Base-by-base conservation (phyloP, 139 green algal genomes). In the Asterochloris erici region DNA sequence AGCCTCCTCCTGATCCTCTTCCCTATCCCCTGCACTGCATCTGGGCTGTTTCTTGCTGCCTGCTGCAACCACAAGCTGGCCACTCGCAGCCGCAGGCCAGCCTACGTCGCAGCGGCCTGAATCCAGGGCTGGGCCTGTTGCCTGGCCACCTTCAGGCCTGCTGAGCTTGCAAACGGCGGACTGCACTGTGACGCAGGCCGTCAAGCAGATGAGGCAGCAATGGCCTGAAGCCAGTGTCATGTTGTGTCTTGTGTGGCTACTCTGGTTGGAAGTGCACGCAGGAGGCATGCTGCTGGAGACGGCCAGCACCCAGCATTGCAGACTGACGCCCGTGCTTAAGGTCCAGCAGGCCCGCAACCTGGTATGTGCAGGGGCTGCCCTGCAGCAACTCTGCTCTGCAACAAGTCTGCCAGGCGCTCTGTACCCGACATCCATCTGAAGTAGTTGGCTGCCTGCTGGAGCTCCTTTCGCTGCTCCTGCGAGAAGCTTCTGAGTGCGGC, bases 401-500 rank as follows among this genome's bases (percentile, higher is more conserved):
- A 19, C n/a, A 19, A 17, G 54, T 21, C 74, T 26, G 11, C 68
- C 24, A 14, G 24, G 38, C 24, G 28, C 64, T 54, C 4, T 54
- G 38, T 54, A 83, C 79, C 79, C 60, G 19, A 23, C 11, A 9
- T 47, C 15, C 60, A 38, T 14, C 10, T 26, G 11, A 85, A 75
- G 66, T 64, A 82, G 0, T 12, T 24, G 9, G 47, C 82, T 63
- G 82, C 82, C 38, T 78, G 38, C 24, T 85, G 27, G 74, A 85
- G 77, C 26, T 74, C 82, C 28, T 17, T 26, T 12, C 81, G 21
- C 66, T 82, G 62, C 0, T 79, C 77, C 12, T 71, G 23, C 1
- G 54, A 79, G 70, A 85, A 77, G 13, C 6, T 73, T 17, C 81
- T 77, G 21, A 82, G 66, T 13, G 87, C 77, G 14, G 84, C 87